A percentile compares a stretch with the other conserved stretches of the same genome.
phyloP scores from a whole-genome alignment of 2,329 filamentous ascomycete genomes.

The Laburnicola sp. region DNA sequence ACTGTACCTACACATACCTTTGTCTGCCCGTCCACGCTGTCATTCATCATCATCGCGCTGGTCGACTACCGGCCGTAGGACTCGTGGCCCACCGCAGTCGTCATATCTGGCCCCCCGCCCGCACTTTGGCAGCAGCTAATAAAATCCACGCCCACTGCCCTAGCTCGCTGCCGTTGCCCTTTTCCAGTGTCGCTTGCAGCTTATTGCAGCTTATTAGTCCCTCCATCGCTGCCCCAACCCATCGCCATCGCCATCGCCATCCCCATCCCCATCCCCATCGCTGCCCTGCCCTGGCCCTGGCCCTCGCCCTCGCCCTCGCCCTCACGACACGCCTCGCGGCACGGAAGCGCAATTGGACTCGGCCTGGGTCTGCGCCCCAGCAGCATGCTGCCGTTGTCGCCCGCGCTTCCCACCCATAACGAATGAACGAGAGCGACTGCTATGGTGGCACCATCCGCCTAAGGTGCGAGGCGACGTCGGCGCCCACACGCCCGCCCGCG shows the following conservation, averaged over 20 bases:
- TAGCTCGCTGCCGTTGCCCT: too few relatives aligned
- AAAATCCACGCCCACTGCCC: neutral
- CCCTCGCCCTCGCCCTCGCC: constrained; percentile 9
- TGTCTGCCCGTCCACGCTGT: neutral
- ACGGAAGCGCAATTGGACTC: constrained; percentile 9
- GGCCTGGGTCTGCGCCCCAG: constrained; percentile 7
- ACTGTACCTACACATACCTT: neutral
- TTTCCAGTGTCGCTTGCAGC: neutral
- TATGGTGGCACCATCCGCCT: constrained; percentile 38
- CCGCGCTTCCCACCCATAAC: constrained; percentile 17
- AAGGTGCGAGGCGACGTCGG: constrained; percentile 24
- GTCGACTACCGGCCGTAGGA: too few relatives aligned
- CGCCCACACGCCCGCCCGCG: constrained; percentile 16
- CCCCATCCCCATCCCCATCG: neutral
- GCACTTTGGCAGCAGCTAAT: neutral
- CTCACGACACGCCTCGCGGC: constrained; percentile 9
- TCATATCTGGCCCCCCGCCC: constrained; percentile 15
- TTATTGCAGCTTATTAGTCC: constrained; percentile 14
- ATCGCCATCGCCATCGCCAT: neutral
- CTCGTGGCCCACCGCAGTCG: constrained; percentile 10
- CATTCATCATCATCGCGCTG: too few relatives aligned
- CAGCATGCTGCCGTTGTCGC: constrained; percentile 37
- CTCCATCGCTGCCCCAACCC: constrained; percentile 12
- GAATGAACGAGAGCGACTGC: constrained; percentile 16
- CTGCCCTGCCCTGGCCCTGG: constrained; percentile 3